Base-by-base conservation (phyloP, 31 red algal species). In the Endocladia muricata region DNA sequence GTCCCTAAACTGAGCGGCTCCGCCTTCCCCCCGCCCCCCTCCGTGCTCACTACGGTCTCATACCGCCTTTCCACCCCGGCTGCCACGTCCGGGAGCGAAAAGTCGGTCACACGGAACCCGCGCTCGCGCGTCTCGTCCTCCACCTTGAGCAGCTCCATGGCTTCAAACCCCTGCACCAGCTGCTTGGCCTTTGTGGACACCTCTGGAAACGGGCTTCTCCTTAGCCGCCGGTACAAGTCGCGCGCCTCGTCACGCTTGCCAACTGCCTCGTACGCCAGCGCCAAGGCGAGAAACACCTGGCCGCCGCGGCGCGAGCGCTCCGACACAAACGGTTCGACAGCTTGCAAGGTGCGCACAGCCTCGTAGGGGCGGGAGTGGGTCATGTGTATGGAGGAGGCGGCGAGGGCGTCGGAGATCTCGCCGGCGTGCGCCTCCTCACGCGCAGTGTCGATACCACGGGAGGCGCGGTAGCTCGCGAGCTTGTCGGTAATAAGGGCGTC, bases 101-200 rank as follows among this genome's bases (percentile, higher is more conserved):
- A 89, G 7, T 71, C 58, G 41, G 58, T 70, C 54, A 89, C 85
- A 15, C 70, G 65, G 28, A 62, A 52, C 19, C 85, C 85, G 33
- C 26, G 44, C 33, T 65, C 17, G 9, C 48, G 15, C 9, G 68
- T 76, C 39, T 76, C 76, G 39, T 76, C 76, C 17, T 71, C 76
- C 3, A 94, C 41, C 33, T 78, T 79, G 1, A 94, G 51, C 61
- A 57, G 34, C 28, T 84, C 78, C 83, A 88, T 87, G n/a, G 83
- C 91, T 36, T 87, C 61, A 78, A 94, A 84, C 2, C 91, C 91
- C 49, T 72, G 65, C 41, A 78, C 15, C 54, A 94, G 77, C 51
- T 89, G 83, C 36, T 88, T 94, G 1, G 83, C 91, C 38, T 84
- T 82, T 37, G 68, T 54, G 32, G 62, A 70, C 23, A 94, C 78